Conservation (phyloP, 163 green algal genomes). For the Scenedesmus sp. region DNA sequence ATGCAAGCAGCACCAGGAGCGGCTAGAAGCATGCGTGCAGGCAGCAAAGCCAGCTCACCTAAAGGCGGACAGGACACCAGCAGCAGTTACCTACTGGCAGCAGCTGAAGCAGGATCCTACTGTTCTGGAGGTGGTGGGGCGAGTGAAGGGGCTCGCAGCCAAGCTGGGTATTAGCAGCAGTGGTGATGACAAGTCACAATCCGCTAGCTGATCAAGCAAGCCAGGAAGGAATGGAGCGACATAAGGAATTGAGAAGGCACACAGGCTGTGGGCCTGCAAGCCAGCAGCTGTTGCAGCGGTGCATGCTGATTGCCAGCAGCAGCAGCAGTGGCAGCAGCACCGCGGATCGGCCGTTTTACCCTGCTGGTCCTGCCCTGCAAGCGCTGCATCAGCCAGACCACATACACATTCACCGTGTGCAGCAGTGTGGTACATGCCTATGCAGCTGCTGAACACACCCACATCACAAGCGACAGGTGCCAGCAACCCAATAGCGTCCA, state of each 20-base stretch:
- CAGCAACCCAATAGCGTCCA: no score
- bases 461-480: no score
- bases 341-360: no score
- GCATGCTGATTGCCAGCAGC: no score
- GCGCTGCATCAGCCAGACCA: no score
- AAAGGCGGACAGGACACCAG: not conserved
- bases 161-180: not conserved
- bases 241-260: not conserved
- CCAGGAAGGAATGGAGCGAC: not conserved
- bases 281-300: no score
- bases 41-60: constrained; percentile 5
- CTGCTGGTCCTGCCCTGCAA: no score
- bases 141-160: not conserved
- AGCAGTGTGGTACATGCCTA: no score
- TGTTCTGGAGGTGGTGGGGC: not conserved
- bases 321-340: no score
- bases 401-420: no score
- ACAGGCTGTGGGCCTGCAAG: no score
- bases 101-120: not conserved
- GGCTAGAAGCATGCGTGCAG: not conserved
- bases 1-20: constrained; percentile 9
- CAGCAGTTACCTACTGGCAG: not conserved
- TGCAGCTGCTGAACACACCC: no score
- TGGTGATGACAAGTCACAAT: not conserved
- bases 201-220: not conserved